A percentile compares a stretch with the other conserved stretches of the same genome.
Evolutionary conservation across 768 basidiomycete species (phyloP).

Genomic region (Rhizopogon vesiculosus): DNA sequence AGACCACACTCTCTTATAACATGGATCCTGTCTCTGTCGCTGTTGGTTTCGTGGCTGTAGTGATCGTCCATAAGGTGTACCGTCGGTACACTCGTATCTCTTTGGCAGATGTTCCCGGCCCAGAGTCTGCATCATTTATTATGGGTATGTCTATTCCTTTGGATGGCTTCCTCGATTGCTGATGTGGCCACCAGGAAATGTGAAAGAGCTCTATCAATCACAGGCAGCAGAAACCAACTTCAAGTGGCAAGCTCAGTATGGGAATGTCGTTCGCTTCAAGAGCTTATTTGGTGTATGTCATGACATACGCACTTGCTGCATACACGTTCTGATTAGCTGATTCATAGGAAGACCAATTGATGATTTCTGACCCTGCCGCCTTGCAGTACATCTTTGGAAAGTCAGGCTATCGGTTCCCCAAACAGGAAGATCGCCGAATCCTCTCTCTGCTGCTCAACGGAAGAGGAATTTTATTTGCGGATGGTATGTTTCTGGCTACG

Average conservation of each 20-base stretch:
- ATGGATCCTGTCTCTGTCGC: constrained; percentile 7
- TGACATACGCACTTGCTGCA: constrained; percentile 3
- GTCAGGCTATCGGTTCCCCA: constrained; percentile 38
- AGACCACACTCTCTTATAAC: background rate
- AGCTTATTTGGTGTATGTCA: constrained; percentile 7
- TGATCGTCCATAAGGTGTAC: background rate
- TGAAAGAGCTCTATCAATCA: constrained; percentile 9
- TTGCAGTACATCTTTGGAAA: constrained; percentile 34
- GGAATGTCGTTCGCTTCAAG: constrained; percentile 11
- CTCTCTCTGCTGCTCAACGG: constrained; percentile 19
- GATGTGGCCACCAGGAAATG: constrained; percentile 4
- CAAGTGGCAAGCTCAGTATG: constrained; percentile 13
- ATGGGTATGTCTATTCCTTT: constrained; percentile 1
- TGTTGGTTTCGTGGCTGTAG: constrained; percentile 4
- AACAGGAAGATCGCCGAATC: constrained; percentile 23
- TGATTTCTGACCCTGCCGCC: constrained; percentile 45
- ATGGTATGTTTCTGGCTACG: constrained; percentile 25
- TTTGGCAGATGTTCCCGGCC: constrained; percentile 1
- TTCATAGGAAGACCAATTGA: constrained; percentile 38
- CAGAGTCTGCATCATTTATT: constrained; percentile 4
- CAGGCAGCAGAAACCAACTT: constrained; percentile 13
- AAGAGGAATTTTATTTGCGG: constrained; percentile 33
- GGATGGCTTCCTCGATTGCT: background rate
- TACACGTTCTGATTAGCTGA: background rate
- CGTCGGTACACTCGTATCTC: background rate